phyloP scores from a whole-genome alignment of 345 rosid species.

The Boechera stricta region DNA sequence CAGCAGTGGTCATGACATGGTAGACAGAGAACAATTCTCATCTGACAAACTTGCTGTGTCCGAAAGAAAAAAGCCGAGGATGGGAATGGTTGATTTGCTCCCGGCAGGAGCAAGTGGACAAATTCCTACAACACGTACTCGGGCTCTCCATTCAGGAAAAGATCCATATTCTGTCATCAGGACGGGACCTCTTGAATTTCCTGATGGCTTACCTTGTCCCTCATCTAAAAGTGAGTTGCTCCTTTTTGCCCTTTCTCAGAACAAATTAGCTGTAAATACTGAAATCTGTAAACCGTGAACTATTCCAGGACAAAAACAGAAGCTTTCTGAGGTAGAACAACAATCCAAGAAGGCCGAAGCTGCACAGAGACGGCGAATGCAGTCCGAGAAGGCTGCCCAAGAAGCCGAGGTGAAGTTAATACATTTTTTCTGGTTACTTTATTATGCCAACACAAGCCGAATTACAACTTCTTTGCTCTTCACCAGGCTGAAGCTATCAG shows the following conservation, averaged over 20 bases:
- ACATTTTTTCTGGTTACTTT: background rate
- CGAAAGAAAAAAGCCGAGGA: conserved; percentile 52
- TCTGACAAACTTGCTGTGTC: conserved; percentile 45
- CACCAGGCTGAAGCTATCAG: conserved; percentile 81
- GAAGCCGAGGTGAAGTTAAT: conserved; percentile 62
- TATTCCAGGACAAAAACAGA: conserved; percentile 66
- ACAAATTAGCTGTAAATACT: conserved; percentile 3
- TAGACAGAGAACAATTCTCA: conserved; percentile 49
- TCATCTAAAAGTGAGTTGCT: conserved; percentile 66
- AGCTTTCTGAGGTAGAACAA: conserved; percentile 73
- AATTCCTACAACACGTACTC: conserved; percentile 60
- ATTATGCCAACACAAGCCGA: conserved; percentile 5
- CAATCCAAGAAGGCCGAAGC: conserved; percentile 76
- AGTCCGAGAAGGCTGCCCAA: conserved; percentile 77
- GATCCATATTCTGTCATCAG: conserved; percentile 49
- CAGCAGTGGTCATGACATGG: conserved; percentile 47
- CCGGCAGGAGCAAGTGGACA: conserved; percentile 51
- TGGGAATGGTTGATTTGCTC: conserved; percentile 48
- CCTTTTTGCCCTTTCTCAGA: background rate
- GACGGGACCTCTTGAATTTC: conserved; percentile 58
- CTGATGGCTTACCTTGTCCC: conserved; percentile 70
- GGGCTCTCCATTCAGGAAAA: conserved; percentile 63
- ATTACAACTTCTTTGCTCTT: conserved; percentile 11
- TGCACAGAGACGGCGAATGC: conserved; percentile 75
- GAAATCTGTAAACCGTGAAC: conserved; percentile 14